These are phyloP conservation scores for Sporothrix luriei DNA, from an alignment of 2,329 filamentous ascomycete genomes.

Conservation along the genomic window DNA sequence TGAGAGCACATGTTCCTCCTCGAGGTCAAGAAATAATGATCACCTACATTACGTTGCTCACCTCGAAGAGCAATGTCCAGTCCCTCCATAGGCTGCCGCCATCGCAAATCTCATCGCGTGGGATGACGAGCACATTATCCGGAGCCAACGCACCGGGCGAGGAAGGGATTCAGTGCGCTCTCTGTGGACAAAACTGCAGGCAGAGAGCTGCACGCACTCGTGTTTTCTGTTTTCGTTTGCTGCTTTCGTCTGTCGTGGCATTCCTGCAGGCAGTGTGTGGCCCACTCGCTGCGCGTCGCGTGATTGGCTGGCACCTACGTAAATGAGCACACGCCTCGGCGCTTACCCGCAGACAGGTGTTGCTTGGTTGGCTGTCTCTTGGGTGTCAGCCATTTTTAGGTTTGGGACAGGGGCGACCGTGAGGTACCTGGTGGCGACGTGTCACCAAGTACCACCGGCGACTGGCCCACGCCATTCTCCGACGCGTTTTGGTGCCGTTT, in stretches of 20 bases:
- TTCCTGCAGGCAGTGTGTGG: constrained; percentile 2
- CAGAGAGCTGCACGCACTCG: not conserved
- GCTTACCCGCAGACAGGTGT: not conserved
- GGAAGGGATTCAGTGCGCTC: no score
- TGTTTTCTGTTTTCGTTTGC: not conserved
- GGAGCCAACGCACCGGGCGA: no score
- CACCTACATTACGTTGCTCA: no score
- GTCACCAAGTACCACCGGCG: not conserved
- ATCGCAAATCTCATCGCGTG: no score
- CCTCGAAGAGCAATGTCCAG: no score
- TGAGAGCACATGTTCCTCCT: no score
- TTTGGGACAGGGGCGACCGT: not conserved
- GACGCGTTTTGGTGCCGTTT: constrained; percentile 23
- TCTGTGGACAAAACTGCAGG: no score
- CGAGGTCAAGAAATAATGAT: no score
- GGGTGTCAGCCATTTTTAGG: constrained; percentile 10
- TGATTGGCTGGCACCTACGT: constrained; percentile 18
- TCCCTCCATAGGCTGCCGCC: no score
- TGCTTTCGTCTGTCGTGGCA: not conserved
- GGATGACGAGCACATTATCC: no score
- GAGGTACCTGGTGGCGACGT: not conserved
- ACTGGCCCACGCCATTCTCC: not conserved
- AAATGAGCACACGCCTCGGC: constrained; percentile 26
- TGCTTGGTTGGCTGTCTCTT: not conserved
- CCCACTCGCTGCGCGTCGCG: not conserved